Base-by-base conservation (phyloP, 441 rosid genomes). In the Bocquillonia castaneifolia region DNA sequence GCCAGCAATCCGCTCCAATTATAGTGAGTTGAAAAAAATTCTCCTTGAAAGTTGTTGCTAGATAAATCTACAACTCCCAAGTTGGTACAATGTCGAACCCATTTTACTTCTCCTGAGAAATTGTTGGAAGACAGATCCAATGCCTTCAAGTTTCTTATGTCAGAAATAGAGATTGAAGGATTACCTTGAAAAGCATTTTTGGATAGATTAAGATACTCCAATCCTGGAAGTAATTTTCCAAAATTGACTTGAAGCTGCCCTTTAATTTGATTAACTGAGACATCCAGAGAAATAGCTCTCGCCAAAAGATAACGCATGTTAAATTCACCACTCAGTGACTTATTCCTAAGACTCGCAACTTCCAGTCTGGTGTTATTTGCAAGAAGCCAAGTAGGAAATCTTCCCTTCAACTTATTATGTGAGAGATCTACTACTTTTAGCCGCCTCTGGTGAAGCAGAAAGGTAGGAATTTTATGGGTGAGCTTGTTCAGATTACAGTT, bases 81-180 rank as follows among this genome's bases (percentile, higher is more conserved):
- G 12, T 15, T 22, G 25, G 7, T 15, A n/a, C 61, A 66, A 25
- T 18, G 15, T 18, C 31, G 32, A n/a, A 44, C 0, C 53, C 44
- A 9, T 12, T 20, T 26, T 20, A 57, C 15, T 32, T 44, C 47
- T 6, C 71, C 64, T 31, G 44, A 28, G 47, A 67, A 45, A 13
- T 29, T 56, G 15, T 67, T 67, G 12, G 0, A 29, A 5, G 71
- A 67, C 54, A 67, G 28, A 45, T 67, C 71, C 34, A 67, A 10
- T 12, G 1, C 2, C 1, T 0, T 0, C 56, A 55, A 51, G 12
- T 29, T 15, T 23, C 59, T 14, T 2, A 37, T 8, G 3, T 13
- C 10, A 3, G 17, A 61, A 5, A 18, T 5, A 3, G 45, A 67
- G 29, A 40, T 57, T n/a, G 18, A 55, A 28, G 45, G 8, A 45